phyloP scores from a whole-genome alignment of 805 yeast species.

The Spathaspora arborariae region DNA sequence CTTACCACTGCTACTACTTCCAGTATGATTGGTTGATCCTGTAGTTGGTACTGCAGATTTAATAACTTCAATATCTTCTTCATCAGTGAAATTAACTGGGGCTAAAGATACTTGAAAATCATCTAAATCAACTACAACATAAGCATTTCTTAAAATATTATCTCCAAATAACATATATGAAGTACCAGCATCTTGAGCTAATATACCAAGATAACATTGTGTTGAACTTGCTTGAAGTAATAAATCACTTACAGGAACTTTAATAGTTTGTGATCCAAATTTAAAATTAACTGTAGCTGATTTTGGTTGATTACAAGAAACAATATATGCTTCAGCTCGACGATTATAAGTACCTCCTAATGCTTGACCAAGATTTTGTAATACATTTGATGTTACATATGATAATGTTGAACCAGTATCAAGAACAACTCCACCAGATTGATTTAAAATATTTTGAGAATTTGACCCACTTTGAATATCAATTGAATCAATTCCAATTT shows the following conservation, averaged over 20 bases:
- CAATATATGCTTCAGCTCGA: conserved; percentile 41
- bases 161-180: conserved; percentile 53
- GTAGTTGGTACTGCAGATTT: conserved; percentile 2
- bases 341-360: conserved; percentile 41
- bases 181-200: conserved; percentile 13
- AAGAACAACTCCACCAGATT: conserved; percentile 22
- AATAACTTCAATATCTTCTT: conserved; percentile 45
- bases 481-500: conserved; percentile 42
- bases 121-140: conserved; percentile 63
- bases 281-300: conserved; percentile 31
- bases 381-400: conserved; percentile 40
- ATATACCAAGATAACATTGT: conserved; percentile 26
- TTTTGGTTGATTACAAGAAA: conserved; percentile 36
- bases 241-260: conserved; percentile 42
- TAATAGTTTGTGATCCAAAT: conserved; percentile 56
- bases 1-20: background rate
- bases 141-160: conserved; percentile 58
- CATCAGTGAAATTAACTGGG: conserved; percentile 22
- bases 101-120: conserved; percentile 54
- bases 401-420: conserved; percentile 36
- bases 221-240: conserved; percentile 14
- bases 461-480: conserved; percentile 9
- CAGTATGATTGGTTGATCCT: background rate
- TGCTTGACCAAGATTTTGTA: conserved; percentile 31
- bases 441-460: conserved; percentile 13